These are phyloP conservation scores for Amylocarpus encephaloides DNA, from an alignment of 2,329 filamentous ascomycete species.

Conservation along the genomic window DNA sequence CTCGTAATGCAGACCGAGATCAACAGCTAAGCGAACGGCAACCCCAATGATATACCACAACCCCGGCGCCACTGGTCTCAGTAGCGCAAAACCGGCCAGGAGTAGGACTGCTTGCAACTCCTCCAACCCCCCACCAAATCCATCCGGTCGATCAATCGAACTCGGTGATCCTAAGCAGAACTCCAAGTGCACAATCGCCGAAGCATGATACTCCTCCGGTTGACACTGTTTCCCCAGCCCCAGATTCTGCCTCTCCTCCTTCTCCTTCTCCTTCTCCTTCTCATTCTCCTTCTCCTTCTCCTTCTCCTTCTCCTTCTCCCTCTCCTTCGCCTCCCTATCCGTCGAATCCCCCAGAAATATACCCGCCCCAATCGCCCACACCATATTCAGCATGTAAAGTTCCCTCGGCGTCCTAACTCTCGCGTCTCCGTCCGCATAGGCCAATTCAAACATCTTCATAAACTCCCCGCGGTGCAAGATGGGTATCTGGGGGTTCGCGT, in stretches of 20 bases:
- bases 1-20: slow-evolving; percentile 88
- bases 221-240: slow-evolving; percentile 50
- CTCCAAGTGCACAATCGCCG: slow-evolving; percentile 86
- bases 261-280: slow-evolving; percentile 20
- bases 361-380: slow-evolving; percentile 90
- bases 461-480: slow-evolving; percentile 87
- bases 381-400: slow-evolving; percentile 93
- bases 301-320: slow-evolving; percentile 28
- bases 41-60: slow-evolving; percentile 97
- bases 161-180: slow-evolving; percentile 61
- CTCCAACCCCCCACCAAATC: slow-evolving; percentile 82
- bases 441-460: slow-evolving; percentile 77
- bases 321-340: slow-evolving; percentile 15
- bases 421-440: slow-evolving; percentile 60
- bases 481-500: slow-evolving; percentile 93
- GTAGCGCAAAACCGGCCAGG: slow-evolving; percentile 82
- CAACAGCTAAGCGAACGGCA: slow-evolving; percentile 81
- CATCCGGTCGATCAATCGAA: slow-evolving; percentile 46
- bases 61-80: slow-evolving; percentile 86
- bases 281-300: slow-evolving; percentile 28
- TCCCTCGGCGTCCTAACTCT: slow-evolving; percentile 67
- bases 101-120: slow-evolving; percentile 90
- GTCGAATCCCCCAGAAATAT: slow-evolving; percentile 72
- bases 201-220: slow-evolving; percentile 93
- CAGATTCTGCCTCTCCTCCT: slow-evolving; percentile 24